These are phyloP conservation scores for Pseudoperonospora humuli DNA, from an alignment of 352 stramenopile genomes.

Conservation along the genomic window DNA sequence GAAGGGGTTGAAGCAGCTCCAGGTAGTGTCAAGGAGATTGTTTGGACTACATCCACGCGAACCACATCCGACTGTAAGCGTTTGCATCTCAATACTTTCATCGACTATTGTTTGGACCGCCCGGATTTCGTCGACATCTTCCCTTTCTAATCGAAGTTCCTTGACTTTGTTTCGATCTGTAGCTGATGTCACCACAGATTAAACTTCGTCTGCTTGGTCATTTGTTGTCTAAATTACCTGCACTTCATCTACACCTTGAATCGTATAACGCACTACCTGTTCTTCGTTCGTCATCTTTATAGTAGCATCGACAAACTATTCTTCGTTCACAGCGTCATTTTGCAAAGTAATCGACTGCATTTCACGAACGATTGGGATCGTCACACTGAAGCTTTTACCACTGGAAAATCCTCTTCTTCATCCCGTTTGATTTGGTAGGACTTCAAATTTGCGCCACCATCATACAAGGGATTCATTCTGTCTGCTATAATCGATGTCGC, in stretches of 20 bases:
- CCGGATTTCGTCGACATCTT: constrained; percentile 90
- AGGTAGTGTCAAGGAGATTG: constrained; percentile 62
- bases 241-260: constrained; percentile 82
- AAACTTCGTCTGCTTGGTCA: constrained; percentile 79
- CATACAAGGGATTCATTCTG: constrained; percentile 87
- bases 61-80: constrained; percentile 65
- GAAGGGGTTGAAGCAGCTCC: constrained; percentile 40
- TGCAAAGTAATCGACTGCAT: constrained; percentile 83
- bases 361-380: constrained; percentile 86
- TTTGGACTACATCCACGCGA: constrained; percentile 79
- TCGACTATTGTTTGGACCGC: constrained; percentile 69
- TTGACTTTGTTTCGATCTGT: constrained; percentile 91
- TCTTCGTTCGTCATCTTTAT: constrained; percentile 94
- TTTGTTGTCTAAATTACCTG: constrained; percentile 80
- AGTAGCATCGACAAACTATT: constrained; percentile 90
- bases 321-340: constrained; percentile 84
- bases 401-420: constrained; percentile 65
- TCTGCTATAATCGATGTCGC: constrained; percentile 66
- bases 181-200: constrained; percentile 88
- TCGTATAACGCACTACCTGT: constrained; percentile 88
- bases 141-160: constrained; percentile 63
- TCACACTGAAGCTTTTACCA: constrained; percentile 56
- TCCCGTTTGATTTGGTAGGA: constrained; percentile 76
- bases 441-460: constrained; percentile 85
- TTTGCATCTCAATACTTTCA: constrained; percentile 84